Evolutionary conservation across 371 early-diverging fungal species (phyloP), one percentile per base, ranked within the genome.

Genomic region (Mucor plumbeus): DNA sequence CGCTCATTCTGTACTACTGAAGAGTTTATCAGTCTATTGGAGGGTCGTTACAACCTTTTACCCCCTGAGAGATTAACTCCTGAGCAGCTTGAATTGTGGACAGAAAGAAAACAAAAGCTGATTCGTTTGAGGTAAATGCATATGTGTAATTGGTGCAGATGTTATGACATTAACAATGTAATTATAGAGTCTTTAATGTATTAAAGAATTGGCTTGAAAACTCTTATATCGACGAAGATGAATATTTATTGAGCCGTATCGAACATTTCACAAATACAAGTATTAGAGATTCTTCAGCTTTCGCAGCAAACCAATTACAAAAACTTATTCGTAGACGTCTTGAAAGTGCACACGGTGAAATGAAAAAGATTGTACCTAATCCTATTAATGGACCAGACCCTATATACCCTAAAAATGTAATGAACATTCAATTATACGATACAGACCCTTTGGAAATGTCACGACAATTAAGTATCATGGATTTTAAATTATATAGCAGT

Each of bases 401-500:
- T 4, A 90, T 93, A 41, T 70, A 90, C 35, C 94, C 93, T 1
- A 87, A 85, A 57, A 85, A 85, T 61, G 63, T 91, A 64, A 84
- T 84, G 41, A 59, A 69, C 26, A 81, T 94, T 66, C 88, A 84
- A 57, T 83, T 97, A 34, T 63, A 90, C 44, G 97, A 98, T 55
- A 77, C 96, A 17, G 95, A 97, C 72, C 93, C 98, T 3, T 71
- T 95, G 31, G 99, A 99, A 75, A 65, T 98, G 34, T 97, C 97
- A 0, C 85, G 99, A 10, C 98, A 99, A 76, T 73, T 99, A 59
- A 96, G 95, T 2, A 79, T 98, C 56, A 88, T 96, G 64, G 95
- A 96, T 69, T 90, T 88, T n/a, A 87, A 85, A 38, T 58, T 90
- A 11, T 97, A 93, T 74, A 88, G 86, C 77, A 87, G 87, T 61